Percentiles rank a stretch among this genome's conserved stretches.
Evolutionary conservation across 148 eudicot genomes (phyloP).

Genomic region (Fagopyrum tataricum): DNA sequence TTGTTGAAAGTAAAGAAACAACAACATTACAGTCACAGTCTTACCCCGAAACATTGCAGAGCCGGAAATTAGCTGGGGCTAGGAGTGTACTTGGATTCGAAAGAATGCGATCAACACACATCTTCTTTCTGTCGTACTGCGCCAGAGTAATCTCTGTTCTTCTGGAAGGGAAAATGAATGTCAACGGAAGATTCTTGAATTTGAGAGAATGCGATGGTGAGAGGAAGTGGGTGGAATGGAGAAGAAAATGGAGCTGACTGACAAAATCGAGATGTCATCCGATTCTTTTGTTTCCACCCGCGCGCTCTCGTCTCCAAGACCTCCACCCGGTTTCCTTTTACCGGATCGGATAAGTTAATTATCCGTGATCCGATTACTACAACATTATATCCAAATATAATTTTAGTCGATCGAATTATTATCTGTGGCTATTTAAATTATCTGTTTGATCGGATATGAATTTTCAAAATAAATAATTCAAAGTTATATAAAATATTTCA

Average conservation of each 20-base stretch:
- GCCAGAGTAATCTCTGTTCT: neutral
- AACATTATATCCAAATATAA: no score
- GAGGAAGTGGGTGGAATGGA: neutral
- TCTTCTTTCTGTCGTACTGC: neutral
- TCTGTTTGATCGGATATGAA: no score
- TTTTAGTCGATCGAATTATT: no score
- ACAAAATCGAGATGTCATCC: neutral
- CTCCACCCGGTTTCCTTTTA: neutral
- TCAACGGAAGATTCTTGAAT: neutral
- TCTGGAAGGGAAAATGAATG: neutral
- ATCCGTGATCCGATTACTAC: no score
- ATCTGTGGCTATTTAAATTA: no score
- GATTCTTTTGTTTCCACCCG: no score
- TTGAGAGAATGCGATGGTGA: neutral
- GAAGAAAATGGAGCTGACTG: neutral
- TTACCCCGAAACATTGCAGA: slow-evolving; percentile 67
- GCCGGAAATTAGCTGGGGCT: slow-evolving; percentile 34
- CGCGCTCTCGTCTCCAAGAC: no score
- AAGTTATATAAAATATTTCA: no score
- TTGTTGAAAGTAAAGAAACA: no score
- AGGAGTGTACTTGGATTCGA: neutral
- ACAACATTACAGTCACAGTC: neutral
- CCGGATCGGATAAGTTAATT: no score
- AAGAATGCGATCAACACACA: slow-evolving; percentile 1
- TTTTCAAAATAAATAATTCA: no score